A percentile compares a stretch with the other conserved stretches of the same genome.
Conservation (phyloP, 306 rosid genomes). For the Gynostemma pentaphyllum region DNA sequence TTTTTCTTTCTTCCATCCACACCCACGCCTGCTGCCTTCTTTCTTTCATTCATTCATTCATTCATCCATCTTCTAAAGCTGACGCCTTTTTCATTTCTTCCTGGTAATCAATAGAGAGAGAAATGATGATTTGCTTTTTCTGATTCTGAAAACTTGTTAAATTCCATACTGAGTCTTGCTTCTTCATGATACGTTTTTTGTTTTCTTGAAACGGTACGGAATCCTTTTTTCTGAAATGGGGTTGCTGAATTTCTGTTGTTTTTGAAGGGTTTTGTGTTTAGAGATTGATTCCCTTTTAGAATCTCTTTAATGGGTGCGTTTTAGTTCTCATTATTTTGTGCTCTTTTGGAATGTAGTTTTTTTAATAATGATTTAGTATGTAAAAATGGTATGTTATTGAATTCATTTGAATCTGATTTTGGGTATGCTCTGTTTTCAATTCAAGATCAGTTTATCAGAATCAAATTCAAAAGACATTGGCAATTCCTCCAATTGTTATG, state of each 20-base stretch:
- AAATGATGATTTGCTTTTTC: neutral
- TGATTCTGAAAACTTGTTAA: conserved; percentile 11
- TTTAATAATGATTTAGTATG: neutral
- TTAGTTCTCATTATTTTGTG: neutral
- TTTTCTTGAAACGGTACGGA: neutral
- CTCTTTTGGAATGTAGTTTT: neutral
- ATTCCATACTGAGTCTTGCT: neutral
- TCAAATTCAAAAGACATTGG: neutral
- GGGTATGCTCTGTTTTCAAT: conserved; percentile 10
- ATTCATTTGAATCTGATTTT: neutral
- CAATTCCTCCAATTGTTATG: neutral
- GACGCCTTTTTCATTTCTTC: conserved; percentile 28
- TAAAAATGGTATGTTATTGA: neutral
- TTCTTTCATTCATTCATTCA: conserved; percentile 9
- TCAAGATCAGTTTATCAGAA: neutral
- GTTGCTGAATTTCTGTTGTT: conserved; percentile 14
- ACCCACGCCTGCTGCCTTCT: conserved; percentile 2
- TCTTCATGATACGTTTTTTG: neutral
- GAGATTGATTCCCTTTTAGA: conserved; percentile 3
- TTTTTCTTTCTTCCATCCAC: neutral
- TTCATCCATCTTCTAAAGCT: neutral
- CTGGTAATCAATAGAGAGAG: conserved; percentile 16
- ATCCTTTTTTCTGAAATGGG: conserved; percentile 20
- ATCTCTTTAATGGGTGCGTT: neutral
- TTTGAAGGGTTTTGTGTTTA: conserved; percentile 16